Percentiles rank a stretch among this genome's conserved stretches.
Evolutionary conservation across 257 asterid genomes (phyloP).

Genomic region (Lavandula angustifolia): DNA sequence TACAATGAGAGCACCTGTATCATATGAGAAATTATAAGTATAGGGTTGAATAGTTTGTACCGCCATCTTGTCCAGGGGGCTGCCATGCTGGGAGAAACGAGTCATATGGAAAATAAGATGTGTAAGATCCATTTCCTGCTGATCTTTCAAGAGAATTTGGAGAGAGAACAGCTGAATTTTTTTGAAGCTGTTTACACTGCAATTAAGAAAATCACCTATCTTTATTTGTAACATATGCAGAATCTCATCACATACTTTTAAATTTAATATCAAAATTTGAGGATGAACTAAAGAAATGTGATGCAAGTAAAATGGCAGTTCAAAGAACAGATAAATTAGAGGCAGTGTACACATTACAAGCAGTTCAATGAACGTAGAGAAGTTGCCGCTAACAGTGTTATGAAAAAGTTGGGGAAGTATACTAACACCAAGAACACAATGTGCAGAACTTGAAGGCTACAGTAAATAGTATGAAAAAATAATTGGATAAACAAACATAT

Average conservation of each 20-base stretch:
- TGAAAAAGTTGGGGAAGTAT: background rate
- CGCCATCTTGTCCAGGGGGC: slow-evolving; percentile 28
- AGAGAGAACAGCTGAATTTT: background rate
- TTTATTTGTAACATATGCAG: background rate
- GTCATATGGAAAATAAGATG: slow-evolving; percentile 15
- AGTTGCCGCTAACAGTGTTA: background rate
- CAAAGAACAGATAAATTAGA: background rate
- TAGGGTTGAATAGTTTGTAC: background rate
- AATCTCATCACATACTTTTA: background rate
- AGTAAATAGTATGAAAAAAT: background rate
- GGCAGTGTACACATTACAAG: background rate
- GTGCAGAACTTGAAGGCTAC: background rate
- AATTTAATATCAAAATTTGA: background rate
- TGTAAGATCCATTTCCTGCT: slow-evolving; percentile 24
- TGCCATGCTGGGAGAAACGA: slow-evolving; percentile 33
- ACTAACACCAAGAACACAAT: background rate
- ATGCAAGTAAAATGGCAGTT: background rate
- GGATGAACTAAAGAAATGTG: background rate
- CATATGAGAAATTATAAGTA: slow-evolving; percentile 12
- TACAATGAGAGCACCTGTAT: slow-evolving; percentile 7
- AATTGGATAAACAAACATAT: background rate
- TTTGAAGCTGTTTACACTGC: background rate
- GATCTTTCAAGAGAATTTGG: slow-evolving; percentile 29
- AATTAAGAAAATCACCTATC: background rate
- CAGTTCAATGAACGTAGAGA: background rate